These are phyloP conservation scores for Candida saitoana DNA, from an alignment of 805 yeast genomes.

Conservation along the genomic window DNA sequence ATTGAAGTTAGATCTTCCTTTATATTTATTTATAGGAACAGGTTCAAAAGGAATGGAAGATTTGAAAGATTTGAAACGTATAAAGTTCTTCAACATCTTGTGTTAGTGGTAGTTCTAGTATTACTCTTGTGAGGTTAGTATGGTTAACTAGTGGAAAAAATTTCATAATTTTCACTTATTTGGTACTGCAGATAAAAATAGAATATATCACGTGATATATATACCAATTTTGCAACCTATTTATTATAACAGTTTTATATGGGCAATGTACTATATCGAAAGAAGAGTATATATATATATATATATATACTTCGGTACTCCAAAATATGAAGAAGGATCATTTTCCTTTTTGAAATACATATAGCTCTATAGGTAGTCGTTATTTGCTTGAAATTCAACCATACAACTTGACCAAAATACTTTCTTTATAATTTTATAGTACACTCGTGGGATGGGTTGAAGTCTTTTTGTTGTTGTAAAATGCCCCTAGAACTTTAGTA, in stretches of 20 bases:
- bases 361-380: too few relatives aligned
- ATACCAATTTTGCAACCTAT: background rate
- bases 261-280: too few relatives aligned
- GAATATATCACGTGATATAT: background rate
- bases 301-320: too few relatives aligned
- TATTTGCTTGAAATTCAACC: too few relatives aligned
- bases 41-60: slow-evolving; percentile 28
- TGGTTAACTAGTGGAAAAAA: background rate
- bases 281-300: too few relatives aligned
- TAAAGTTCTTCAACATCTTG: slow-evolving; percentile 3
- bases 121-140: background rate
- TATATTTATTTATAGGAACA: slow-evolving; percentile 50
- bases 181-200: background rate
- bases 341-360: too few relatives aligned
- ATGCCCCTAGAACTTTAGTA: too few relatives aligned
- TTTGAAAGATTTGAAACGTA: slow-evolving; percentile 6
- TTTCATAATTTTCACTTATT: slow-evolving; percentile 1
- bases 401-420: too few relatives aligned
- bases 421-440: too few relatives aligned
- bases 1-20: slow-evolving; percentile 60
- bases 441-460: too few relatives aligned
- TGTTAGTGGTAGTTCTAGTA: background rate
- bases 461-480: too few relatives aligned
- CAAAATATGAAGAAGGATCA: too few relatives aligned
- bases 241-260: background rate